A percentile compares a stretch with the other conserved stretches of the same genome.
phyloP scores from a whole-genome alignment of 2,329 filamentous ascomycete species.

The Monosporascus sp. region DNA sequence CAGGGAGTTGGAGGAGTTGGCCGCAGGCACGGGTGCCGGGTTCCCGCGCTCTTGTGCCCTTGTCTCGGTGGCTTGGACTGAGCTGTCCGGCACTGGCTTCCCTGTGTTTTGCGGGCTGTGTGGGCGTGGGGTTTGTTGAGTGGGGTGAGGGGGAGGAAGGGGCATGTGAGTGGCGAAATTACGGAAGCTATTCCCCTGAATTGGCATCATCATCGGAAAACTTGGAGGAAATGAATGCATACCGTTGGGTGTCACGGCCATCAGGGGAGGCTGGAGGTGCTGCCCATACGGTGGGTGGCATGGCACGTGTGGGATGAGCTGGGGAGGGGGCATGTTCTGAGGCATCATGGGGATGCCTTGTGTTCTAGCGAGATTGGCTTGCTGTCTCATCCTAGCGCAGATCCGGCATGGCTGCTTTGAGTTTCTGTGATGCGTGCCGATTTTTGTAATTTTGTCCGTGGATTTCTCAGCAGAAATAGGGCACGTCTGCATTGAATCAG shows the following conservation, averaged over 20 bases:
- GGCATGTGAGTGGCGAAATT: conserved; percentile 11
- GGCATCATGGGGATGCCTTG: conserved; percentile 22
- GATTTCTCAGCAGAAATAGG: neutral
- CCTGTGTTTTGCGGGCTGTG: too few relatives aligned
- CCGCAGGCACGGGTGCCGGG: neutral
- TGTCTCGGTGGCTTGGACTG: too few relatives aligned
- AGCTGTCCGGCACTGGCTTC: too few relatives aligned
- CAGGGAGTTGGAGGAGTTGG: conserved; percentile 5
- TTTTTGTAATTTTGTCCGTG: conserved; percentile 2
- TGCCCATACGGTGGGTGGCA: conserved; percentile 18
- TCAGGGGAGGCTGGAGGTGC: conserved; percentile 22
- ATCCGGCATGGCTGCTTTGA: conserved; percentile 25
- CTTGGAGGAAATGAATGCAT: conserved; percentile 16
- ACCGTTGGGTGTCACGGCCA: conserved; percentile 16
- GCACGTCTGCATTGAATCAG: conserved; percentile 3
- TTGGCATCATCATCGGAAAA: conserved; percentile 24
- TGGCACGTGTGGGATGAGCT: conserved; percentile 17
- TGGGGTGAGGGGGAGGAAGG: conserved; percentile 4
- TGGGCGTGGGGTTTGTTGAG: neutral
- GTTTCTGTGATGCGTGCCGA: conserved; percentile 3
- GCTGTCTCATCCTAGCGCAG: conserved; percentile 25
- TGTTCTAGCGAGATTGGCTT: conserved; percentile 18
- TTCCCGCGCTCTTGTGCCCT: neutral
- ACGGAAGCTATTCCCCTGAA: conserved; percentile 13
- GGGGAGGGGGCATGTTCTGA: conserved; percentile 12